A percentile compares a stretch with the other conserved stretches of the same genome.
These are phyloP conservation scores for Trichoderma sp. DNA, from an alignment of 2,329 filamentous ascomycete species.

Conservation along the genomic window DNA sequence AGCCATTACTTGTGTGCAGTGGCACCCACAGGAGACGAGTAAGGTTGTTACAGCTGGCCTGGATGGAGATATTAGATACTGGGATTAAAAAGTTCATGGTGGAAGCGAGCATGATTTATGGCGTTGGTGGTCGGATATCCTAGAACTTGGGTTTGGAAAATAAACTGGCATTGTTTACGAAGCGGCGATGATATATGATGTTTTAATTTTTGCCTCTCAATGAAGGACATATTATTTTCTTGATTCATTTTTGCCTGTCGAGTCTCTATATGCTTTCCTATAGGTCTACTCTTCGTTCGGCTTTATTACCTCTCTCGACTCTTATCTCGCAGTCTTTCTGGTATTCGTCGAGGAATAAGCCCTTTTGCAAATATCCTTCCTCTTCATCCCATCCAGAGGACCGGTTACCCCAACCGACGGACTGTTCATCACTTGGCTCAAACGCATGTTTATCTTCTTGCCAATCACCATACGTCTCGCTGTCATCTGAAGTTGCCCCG, in stretches of 20 bases:
- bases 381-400: slow-evolving; percentile 25
- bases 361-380: slow-evolving; percentile 3
- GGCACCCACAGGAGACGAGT: slow-evolving; percentile 96
- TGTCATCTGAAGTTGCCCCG: slow-evolving; percentile 41
- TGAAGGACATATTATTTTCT: background rate
- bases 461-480: slow-evolving; percentile 43
- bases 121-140: slow-evolving; percentile 8
- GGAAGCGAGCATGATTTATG: slow-evolving; percentile 10
- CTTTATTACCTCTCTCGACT: background rate
- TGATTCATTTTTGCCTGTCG: background rate
- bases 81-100: slow-evolving; percentile 62
- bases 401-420: background rate
- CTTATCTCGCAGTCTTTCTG: slow-evolving; percentile 4
- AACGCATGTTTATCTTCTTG: slow-evolving; percentile 31
- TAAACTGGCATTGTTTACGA: background rate
- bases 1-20: slow-evolving; percentile 81
- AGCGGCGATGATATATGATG: background rate
- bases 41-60: slow-evolving; percentile 89
- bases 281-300: background rate
- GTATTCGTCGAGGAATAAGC: slow-evolving; percentile 20
- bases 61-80: slow-evolving; percentile 86
- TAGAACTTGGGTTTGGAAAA: background rate
- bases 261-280: background rate
- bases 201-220: background rate
- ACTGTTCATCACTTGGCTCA: background rate